Evolutionary conservation across 2,329 filamentous ascomycete species (phyloP).

Genomic region (Phialemoniopsis sp.): DNA sequence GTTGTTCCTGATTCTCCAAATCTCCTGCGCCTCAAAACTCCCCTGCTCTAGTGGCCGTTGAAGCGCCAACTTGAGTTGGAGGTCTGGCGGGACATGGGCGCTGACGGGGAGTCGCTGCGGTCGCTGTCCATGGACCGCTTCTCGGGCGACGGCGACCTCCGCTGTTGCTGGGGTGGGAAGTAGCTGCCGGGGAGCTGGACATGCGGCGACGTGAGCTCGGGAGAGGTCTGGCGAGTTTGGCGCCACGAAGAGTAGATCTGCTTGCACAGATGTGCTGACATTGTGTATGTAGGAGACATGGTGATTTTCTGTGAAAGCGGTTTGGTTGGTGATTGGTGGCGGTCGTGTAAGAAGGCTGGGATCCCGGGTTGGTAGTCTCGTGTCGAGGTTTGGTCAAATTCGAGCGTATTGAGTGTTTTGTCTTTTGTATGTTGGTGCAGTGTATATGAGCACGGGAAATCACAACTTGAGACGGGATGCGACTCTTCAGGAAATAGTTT

Average conservation of each 20-base stretch:
- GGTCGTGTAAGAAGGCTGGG: background rate
- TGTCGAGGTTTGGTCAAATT: background rate
- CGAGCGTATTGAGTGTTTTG: background rate
- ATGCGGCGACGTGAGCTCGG: conserved; percentile 21
- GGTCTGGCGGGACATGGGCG: conserved; percentile 19
- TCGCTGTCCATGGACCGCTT: conserved; percentile 45
- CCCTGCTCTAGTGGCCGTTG: conserved; percentile 2
- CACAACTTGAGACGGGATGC: too few species aligned
- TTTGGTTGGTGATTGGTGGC: background rate
- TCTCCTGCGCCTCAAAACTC: too few species aligned
- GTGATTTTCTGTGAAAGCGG: conserved; percentile 10
- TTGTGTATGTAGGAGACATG: conserved; percentile 58
- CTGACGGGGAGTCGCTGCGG: conserved; percentile 23
- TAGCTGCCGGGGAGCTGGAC: background rate
- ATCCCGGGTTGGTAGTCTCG: background rate
- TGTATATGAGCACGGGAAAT: too few species aligned
- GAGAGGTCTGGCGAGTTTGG: conserved; percentile 37
- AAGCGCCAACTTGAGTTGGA: conserved; percentile 25
- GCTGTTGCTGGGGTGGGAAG: conserved; percentile 5
- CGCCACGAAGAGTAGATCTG: conserved; percentile 57
- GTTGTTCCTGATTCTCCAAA: too few species aligned
- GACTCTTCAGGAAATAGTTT: too few species aligned
- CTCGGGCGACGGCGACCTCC: conserved; percentile 29
- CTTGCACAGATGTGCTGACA: conserved; percentile 58
- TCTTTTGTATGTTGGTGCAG: too few species aligned